Percentiles rank a stretch among this genome's conserved stretches.
Evolutionary conservation across 75 land plant species (phyloP).

Genomic region (Cunninghamia lanceolata): DNA sequence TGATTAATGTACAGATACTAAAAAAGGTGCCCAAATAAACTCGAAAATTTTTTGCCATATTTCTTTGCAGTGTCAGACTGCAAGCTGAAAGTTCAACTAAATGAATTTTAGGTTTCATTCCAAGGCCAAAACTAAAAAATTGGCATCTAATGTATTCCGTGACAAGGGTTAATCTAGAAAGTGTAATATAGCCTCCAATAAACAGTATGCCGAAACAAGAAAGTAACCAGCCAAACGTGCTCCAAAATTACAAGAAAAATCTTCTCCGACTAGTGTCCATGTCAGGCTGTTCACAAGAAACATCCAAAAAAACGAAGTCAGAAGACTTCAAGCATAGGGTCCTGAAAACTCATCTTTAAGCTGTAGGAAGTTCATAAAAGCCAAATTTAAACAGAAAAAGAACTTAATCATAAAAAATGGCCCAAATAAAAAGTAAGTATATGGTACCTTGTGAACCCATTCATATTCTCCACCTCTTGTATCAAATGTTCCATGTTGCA

Average conservation of each 20-base stretch:
- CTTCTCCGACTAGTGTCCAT: constrained; percentile 81
- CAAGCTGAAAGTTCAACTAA: neutral
- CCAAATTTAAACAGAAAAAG: neutral
- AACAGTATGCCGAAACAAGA: neutral
- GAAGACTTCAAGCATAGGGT: neutral
- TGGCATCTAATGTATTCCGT: neutral
- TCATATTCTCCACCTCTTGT: constrained; percentile 90
- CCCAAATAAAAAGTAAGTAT: neutral
- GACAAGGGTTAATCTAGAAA: neutral
- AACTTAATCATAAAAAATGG: neutral
- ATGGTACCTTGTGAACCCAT: constrained; percentile 76
- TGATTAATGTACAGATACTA: neutral
- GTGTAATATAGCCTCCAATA: neutral
- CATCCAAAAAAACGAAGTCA: constrained; percentile 1
- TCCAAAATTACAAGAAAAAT: constrained; percentile 48
- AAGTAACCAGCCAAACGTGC: neutral
- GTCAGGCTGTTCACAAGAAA: constrained; percentile 40
- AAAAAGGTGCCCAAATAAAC: neutral
- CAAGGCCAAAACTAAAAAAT: neutral
- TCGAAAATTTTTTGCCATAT: neutral
- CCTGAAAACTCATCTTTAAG: neutral
- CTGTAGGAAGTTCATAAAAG: neutral
- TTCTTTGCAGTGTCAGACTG: neutral
- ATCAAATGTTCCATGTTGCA: constrained; percentile 96
- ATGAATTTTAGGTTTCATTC: neutral